Evolutionary conservation across 257 asterid genomes (phyloP), one percentile per base, ranked within the genome.

Genomic region (Haberlea rhodopensis): DNA sequence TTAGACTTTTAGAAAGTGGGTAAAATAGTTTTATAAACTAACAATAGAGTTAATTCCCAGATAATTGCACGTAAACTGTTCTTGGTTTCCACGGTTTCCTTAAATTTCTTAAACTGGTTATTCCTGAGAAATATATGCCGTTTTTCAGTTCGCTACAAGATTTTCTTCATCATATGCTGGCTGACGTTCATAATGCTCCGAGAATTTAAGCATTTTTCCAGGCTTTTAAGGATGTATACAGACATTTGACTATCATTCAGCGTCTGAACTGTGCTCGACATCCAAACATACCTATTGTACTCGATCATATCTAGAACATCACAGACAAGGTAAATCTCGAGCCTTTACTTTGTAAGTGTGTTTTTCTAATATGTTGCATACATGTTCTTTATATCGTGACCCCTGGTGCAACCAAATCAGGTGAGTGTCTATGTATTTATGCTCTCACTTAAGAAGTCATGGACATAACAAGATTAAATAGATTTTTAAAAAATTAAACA

Each of bases 261-360:
- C 83, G 81, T 23, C 60, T 80, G 54, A 77, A 28, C 76, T 77
- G 78, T 57, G 81, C 86, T 58, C 72, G 86, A 23, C 86, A 81
- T 75, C 86, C 83, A 24, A 78, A 81, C 59, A 73, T 81, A 18
- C 86, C 83, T 8, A 81, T 81, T 8, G 81, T 75, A 53, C 86
- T 81, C 61, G 86, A 81, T 75, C 86, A 81, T 53, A 73, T 81
- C 31, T 24, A 72, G 18, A 81, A 77, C 73, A 77, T 81, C 74
- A 78, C 86, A 27, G 83, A 81, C 26, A 80, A 74, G 79, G 85
- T 80, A 63, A 62, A 52, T 57, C 52, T 29, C 27, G 53, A 53
- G 27, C 25, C 6, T 73, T n/a, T 56, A 52, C 28, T 58, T n/a
- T 60, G 6, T 16, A 67, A 29, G 13, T 28, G 32, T 21, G 1